Base-by-base conservation (phyloP, 352 stramenopile genomes). In the Phytopythium ostracodes region DNA sequence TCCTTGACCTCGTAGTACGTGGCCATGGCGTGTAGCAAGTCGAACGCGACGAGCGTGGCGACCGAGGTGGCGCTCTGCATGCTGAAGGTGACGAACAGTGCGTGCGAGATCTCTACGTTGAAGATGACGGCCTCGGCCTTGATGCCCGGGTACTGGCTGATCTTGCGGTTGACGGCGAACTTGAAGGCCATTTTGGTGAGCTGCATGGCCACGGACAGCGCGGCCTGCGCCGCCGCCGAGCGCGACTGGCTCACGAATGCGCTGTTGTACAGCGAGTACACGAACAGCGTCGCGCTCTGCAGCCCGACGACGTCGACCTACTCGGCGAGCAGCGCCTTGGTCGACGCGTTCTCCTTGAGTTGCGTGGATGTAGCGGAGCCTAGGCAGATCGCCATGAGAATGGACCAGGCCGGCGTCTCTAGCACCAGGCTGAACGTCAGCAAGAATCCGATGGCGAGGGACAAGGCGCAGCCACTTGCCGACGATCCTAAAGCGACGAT, bases 41-140 rank as follows among this genome's bases (percentile, higher is more conserved):
- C 73, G 22, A 77, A 56, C 2, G 31, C 60, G 0, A 71, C 11
- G 8, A 62, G 76, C 3, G 65, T 81, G 31, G 27, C 57, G 38
- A 77, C 53, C 10, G 73, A 82, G 0, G 60, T 66, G 0, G 76
- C 64, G 35, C 67, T 79, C 33, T 84, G 73, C 65, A 82, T 72
- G 52, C 73, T 81, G 36, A 66, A 80, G 4, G 69, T 61, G 35
- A 76, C 66, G 53, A 77, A 85, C 0, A 82, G 56, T 12, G 73
- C 67, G 47, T 71, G 76, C 46, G 76, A 80, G 22, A 82, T 68
- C 25, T 82, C 66, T n/a, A 81, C 59, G 25, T 75, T 81, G 64
- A 81, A 70, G 9, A 79, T 59, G 14, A 82, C 68, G 7, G 55
- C 62, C 44, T 73, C 69, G 0, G 68, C 68, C 12, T 67, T 43